Evolutionary conservation across 2,329 filamentous ascomycete genomes (phyloP).

Genomic region (Pseudocercospora cruenta): DNA sequence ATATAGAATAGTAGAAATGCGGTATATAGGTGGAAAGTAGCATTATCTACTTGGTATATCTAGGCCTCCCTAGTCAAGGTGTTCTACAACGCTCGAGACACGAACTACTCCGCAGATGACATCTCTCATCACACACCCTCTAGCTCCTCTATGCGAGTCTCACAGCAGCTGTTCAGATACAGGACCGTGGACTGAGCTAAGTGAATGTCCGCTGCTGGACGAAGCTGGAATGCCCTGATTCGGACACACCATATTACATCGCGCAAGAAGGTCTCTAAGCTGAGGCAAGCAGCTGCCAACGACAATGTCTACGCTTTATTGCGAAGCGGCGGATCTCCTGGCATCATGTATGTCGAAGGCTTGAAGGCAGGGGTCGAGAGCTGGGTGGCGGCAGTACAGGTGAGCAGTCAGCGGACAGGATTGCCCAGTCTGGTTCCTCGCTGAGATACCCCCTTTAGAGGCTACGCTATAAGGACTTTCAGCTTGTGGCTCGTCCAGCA

Average conservation of each 20-base stretch:
- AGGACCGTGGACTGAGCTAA: background rate
- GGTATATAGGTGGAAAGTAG: too few relatives aligned
- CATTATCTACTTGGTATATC: too few relatives aligned
- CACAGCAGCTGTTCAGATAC: too few relatives aligned
- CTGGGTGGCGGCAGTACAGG: constrained; percentile 69
- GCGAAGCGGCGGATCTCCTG: constrained; percentile 69
- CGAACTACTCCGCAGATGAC: background rate
- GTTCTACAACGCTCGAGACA: too few relatives aligned
- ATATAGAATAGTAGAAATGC: too few relatives aligned
- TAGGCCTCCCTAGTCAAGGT: too few relatives aligned
- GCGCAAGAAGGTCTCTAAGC: constrained; percentile 69
- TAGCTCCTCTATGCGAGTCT: too few relatives aligned
- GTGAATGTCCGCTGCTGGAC: constrained; percentile 15
- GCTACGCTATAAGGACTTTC: constrained; percentile 73
- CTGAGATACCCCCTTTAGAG: constrained; percentile 35
- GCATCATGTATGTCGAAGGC: constrained; percentile 78
- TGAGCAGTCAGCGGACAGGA: constrained; percentile 26
- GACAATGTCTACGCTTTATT: constrained; percentile 67
- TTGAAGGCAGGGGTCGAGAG: constrained; percentile 58
- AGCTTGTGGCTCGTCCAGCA: constrained; percentile 61
- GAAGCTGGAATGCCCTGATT: constrained; percentile 62
- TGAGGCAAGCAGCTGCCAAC: constrained; percentile 66
- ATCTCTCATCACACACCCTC: background rate
- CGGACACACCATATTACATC: constrained; percentile 82
- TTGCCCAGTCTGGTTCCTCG: background rate